Base-by-base conservation (phyloP, 345 rosid genomes). In the Luvunga scandens region DNA sequence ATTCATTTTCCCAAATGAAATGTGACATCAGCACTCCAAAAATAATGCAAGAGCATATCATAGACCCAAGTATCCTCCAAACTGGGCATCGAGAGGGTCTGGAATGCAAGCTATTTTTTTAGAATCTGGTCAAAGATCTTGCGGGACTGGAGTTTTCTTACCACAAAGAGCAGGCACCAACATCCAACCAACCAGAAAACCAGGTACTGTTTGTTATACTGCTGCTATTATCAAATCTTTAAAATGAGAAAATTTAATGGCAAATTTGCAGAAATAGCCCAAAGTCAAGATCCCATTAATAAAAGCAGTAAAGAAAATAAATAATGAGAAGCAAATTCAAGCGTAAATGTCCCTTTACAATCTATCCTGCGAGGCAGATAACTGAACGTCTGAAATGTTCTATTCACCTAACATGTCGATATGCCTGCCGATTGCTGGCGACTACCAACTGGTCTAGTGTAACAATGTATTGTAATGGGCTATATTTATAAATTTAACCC, bases 71-170 rank as follows among this genome's bases (percentile, higher is more conserved):
- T 7, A 53, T 45, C 60, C 75, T 1, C 38, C 45, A 18, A 80
- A 69, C 8, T 61, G 85, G 88, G 83, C 77, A 34, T 16, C 85
- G 1, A 84, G 86, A 80, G 96, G 88, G 2, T 82, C 86, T 1
- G 91, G 93, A 42, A 95, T 91, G 96, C 97, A 90, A 85, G 97
- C 97, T 8, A 65, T 93, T 71, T 93, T 95, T 79, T 78, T 92
- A 57, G 94, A 87, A 62, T 84, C 96, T 0, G 90, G 93, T 21
- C 77, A 84, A 30, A 86, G 79, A 81, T 79, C 94, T 65, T 68
- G 89, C 9, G 98, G 99, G 5, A 95, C 99, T 38, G 99, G 98
- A 55, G 98, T 95, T 67, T 95, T 93, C 77, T 90, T 93, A 69
- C 99, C 99, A 0, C 85, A 66, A 34, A 80, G 71, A n/a, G 73